Percentiles rank a stretch among this genome's conserved stretches.
phyloP scores from a whole-genome alignment of 176 grass and related monocot species.

The Cenchrus americanus region DNA sequence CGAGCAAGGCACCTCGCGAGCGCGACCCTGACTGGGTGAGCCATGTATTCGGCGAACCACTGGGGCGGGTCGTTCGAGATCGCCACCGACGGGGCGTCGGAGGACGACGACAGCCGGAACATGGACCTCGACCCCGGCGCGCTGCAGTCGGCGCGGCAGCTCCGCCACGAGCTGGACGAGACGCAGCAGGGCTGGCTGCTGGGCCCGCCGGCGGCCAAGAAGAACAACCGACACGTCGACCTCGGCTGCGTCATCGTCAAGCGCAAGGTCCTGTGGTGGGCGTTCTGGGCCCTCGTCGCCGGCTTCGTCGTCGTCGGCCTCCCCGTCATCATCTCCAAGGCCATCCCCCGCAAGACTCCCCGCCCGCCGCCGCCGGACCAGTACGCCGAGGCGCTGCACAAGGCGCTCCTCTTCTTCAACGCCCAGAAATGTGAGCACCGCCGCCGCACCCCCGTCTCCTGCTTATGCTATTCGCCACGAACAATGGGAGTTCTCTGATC shows the following conservation, averaged over 20 bases:
- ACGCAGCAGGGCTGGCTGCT: slow-evolving; percentile 97
- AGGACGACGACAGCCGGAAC: slow-evolving; percentile 80
- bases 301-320: slow-evolving; percentile 81
- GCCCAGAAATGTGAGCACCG: slow-evolving; percentile 79
- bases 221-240: slow-evolving; percentile 89
- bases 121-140: slow-evolving; percentile 71
- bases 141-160: slow-evolving; percentile 51
- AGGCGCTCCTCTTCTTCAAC: slow-evolving; percentile 97
- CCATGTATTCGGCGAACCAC: slow-evolving; percentile 71
- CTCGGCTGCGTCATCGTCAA: slow-evolving; percentile 84
- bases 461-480: neutral
- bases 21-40: neutral
- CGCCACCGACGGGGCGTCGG: slow-evolving; percentile 47
- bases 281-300: slow-evolving; percentile 46
- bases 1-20: neutral
- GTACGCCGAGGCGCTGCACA: slow-evolving; percentile 79
- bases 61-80: slow-evolving; percentile 96
- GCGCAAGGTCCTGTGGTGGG: slow-evolving; percentile 74
- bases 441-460: neutral
- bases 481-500: neutral
- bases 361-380: slow-evolving; percentile 57
- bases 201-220: slow-evolving; percentile 71
- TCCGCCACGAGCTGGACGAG: slow-evolving; percentile 74
- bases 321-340: slow-evolving; percentile 82
- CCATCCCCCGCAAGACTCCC: slow-evolving; percentile 69